Conservation (phyloP, 2,329 filamentous ascomycete genomes). For the Tolypocladium pustulatum region DNA sequence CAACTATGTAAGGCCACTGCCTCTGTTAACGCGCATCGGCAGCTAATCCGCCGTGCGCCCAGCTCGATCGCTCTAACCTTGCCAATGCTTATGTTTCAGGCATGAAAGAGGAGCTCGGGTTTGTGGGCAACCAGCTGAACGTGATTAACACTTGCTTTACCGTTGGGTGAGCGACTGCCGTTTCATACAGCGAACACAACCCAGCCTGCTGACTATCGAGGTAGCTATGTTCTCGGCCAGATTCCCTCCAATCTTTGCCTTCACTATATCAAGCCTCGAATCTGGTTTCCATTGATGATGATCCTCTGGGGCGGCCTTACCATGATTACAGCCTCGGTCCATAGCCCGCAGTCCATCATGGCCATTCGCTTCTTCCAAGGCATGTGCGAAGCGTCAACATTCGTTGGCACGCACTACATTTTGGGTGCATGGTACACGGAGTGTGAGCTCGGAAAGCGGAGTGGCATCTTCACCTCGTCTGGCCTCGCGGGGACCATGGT, state of each 20-base stretch:
- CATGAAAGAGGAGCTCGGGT: conserved; percentile 33
- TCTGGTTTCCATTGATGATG: conserved; percentile 56
- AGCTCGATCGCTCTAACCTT: conserved; percentile 28
- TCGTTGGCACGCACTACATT: conserved; percentile 30
- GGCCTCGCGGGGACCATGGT: conserved; percentile 44
- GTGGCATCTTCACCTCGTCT: conserved; percentile 51
- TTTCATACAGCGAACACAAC: background rate
- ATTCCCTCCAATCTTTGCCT: conserved; percentile 51
- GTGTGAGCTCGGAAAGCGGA: conserved; percentile 50
- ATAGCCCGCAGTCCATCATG: conserved; percentile 25
- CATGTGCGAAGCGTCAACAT: conserved; percentile 26
- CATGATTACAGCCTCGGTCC: conserved; percentile 37
- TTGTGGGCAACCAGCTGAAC: conserved; percentile 32
- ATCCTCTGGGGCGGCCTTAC: conserved; percentile 53
- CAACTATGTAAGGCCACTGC: conserved; percentile 32
- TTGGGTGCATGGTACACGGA: conserved; percentile 48
- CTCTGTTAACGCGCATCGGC: background rate
- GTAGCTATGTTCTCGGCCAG: conserved; percentile 41
- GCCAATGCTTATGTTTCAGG: conserved; percentile 32
- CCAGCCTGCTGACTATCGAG: background rate
- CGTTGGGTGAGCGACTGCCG: conserved; percentile 16
- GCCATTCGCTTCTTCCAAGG: conserved; percentile 29
- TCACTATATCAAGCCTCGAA: conserved; percentile 51
- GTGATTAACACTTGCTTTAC: conserved; percentile 26
- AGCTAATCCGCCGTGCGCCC: background rate